Percentiles rank a stretch among this genome's conserved stretches.
phyloP scores from a whole-genome alignment of 1,139 yeast species.

The Geotrichum phurueaensis region DNA sequence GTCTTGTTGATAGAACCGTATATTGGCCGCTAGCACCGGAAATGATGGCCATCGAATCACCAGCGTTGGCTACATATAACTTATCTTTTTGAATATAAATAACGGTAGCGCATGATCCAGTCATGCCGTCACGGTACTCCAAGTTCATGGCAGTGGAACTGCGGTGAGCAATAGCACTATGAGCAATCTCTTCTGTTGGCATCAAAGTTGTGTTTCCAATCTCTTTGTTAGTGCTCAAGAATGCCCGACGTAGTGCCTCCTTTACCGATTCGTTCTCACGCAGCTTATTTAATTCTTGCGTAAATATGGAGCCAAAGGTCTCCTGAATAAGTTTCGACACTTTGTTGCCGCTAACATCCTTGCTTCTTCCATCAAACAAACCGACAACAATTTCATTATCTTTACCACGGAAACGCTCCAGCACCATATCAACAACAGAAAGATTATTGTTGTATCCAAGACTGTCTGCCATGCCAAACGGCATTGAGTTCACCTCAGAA shows the following conservation, averaged over 20 bases:
- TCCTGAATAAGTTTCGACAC: conserved; percentile 77
- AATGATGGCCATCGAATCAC: conserved; percentile 80
- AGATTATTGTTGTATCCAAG: conserved; percentile 65
- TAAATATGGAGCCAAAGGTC: conserved; percentile 55
- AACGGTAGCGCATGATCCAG: conserved; percentile 83
- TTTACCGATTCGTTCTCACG: conserved; percentile 41
- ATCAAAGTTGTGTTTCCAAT: conserved; percentile 48
- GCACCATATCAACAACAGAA: conserved; percentile 75
- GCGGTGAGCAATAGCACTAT: conserved; percentile 33
- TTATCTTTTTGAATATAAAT: conserved; percentile 66
- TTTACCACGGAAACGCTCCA: conserved; percentile 85
- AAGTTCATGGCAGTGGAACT: conserved; percentile 33
- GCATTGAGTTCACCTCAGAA: conserved; percentile 66
- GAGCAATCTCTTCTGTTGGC: conserved; percentile 33
- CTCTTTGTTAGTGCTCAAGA: conserved; percentile 73
- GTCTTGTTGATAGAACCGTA: conserved; percentile 64
- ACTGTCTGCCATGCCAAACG: conserved; percentile 87
- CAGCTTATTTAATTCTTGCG: conserved; percentile 55
- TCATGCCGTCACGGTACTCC: conserved; percentile 53
- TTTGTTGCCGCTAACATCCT: conserved; percentile 41
- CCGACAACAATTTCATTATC: conserved; percentile 69
- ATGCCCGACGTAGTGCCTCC: conserved; percentile 75
- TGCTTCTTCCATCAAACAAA: conserved; percentile 78
- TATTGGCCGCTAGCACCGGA: conserved; percentile 80
- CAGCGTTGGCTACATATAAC: conserved; percentile 79